phyloP scores from a whole-genome alignment of 164 flowering plant genomes.

The Echeveria elegans region DNA sequence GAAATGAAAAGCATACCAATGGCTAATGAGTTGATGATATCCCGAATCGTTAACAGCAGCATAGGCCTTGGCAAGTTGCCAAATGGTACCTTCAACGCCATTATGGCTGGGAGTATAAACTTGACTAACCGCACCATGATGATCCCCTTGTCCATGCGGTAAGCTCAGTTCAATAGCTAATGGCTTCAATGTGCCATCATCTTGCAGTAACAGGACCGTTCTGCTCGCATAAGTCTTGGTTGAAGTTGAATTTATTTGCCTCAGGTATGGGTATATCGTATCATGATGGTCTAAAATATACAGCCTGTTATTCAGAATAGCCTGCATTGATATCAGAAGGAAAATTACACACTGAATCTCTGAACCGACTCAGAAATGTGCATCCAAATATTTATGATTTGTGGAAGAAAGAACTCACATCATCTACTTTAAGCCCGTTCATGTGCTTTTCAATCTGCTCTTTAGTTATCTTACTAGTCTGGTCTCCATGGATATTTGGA shows the following conservation, averaged over 20 bases:
- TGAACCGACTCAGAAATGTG: neutral
- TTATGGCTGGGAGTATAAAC: slow-evolving; percentile 59
- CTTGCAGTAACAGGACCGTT: slow-evolving; percentile 60
- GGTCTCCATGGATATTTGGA: slow-evolving; percentile 48
- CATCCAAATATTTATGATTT: too few species aligned
- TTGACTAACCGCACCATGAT: slow-evolving; percentile 48
- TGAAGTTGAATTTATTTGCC: slow-evolving; percentile 48
- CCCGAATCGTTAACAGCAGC: slow-evolving; percentile 87
- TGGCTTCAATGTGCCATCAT: slow-evolving; percentile 71
- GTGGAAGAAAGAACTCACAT: slow-evolving; percentile 25
- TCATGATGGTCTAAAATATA: slow-evolving; percentile 88
- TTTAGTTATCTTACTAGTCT: slow-evolving; percentile 47
- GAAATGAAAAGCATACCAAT: slow-evolving; percentile 42
- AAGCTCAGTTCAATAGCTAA: slow-evolving; percentile 82
- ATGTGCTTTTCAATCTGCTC: slow-evolving; percentile 49
- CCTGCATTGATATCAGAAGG: slow-evolving; percentile 26
- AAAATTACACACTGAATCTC: neutral
- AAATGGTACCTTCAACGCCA: slow-evolving; percentile 50
- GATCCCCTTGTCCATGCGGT: slow-evolving; percentile 69
- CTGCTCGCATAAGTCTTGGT: slow-evolving; percentile 74
- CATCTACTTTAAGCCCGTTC: slow-evolving; percentile 50
- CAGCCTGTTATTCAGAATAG: slow-evolving; percentile 35
- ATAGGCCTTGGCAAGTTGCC: slow-evolving; percentile 95
- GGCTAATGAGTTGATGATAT: slow-evolving; percentile 82
- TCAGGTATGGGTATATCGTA: slow-evolving; percentile 64